These are phyloP conservation scores for Magnusiomyces ingens DNA, from an alignment of 1,139 yeast genomes.

Conservation along the genomic window DNA sequence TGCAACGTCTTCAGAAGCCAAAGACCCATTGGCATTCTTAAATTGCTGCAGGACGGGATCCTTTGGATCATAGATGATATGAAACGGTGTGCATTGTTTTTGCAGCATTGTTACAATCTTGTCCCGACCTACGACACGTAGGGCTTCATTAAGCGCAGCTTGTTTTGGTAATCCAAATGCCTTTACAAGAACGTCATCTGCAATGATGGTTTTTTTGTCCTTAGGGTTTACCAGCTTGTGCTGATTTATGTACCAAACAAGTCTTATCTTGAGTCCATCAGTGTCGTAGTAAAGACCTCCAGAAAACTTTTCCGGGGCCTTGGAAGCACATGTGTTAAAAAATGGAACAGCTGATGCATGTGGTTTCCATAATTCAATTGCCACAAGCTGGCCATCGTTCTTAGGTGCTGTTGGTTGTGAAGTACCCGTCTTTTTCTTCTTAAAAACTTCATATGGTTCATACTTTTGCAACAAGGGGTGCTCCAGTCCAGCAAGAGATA, in stretches of 20 bases:
- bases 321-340: slow-evolving; percentile 40
- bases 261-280: slow-evolving; percentile 45
- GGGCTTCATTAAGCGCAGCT: slow-evolving; percentile 8
- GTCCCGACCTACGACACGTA: slow-evolving; percentile 36
- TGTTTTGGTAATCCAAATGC: slow-evolving; percentile 25
- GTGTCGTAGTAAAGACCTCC: slow-evolving; percentile 41
- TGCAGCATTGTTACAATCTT: slow-evolving; percentile 46
- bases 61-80: slow-evolving; percentile 48
- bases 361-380: slow-evolving; percentile 27
- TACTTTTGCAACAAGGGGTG: slow-evolving; percentile 50
- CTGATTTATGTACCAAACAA: slow-evolving; percentile 51
- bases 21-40: background rate
- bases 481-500: slow-evolving; percentile 43
- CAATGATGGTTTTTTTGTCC: slow-evolving; percentile 42
- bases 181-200: slow-evolving; percentile 44
- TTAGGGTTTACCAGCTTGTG: slow-evolving; percentile 47
- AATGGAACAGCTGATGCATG: slow-evolving; percentile 30
- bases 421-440: slow-evolving; percentile 19
- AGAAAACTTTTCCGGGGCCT: slow-evolving; percentile 25
- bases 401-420: slow-evolving; percentile 2
- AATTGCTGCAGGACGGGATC: slow-evolving; percentile 26
- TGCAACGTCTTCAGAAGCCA: slow-evolving; percentile 23
- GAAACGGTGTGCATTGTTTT: slow-evolving; percentile 50
- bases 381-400: slow-evolving; percentile 16
- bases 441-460: slow-evolving; percentile 52